phyloP scores from a whole-genome alignment of 2,329 filamentous ascomycete genomes.

The Tolypocladium tropicale region DNA sequence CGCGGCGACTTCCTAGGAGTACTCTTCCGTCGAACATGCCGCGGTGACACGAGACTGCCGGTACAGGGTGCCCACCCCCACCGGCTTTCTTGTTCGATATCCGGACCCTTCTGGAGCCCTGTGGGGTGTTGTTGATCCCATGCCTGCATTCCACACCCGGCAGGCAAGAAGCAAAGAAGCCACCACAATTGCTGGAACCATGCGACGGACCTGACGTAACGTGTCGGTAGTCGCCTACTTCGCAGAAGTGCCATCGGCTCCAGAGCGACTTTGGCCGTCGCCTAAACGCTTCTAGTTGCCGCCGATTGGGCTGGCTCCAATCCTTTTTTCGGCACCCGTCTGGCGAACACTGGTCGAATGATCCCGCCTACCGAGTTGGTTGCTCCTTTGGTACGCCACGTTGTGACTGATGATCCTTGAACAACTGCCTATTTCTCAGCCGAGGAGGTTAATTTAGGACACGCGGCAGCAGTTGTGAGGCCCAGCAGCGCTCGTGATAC shows the following conservation, averaged over 20 bases:
- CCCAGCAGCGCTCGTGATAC: background rate
- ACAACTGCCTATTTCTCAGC: background rate
- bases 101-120: slow-evolving; percentile 1
- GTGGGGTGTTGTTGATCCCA: background rate
- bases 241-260: background rate
- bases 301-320: background rate
- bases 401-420: background rate
- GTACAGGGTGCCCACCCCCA: background rate
- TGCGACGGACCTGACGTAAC: slow-evolving; percentile 5
- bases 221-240: slow-evolving; percentile 5
- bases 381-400: background rate
- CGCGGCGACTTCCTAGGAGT: background rate
- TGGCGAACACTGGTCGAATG: background rate
- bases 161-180: background rate
- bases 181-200: background rate
- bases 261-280: slow-evolving; percentile 2
- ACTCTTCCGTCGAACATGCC: too few relatives aligned
- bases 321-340: background rate
- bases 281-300: background rate
- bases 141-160: background rate
- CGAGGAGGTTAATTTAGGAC: background rate
- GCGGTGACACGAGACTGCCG: background rate
- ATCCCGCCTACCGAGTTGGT: background rate
- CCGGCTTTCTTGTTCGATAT: background rate
- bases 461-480: background rate